Percentiles rank a stretch among this genome's conserved stretches.
These are phyloP conservation scores for Arachis stenosperma DNA, from an alignment of 306 rosid species.

Conservation along the genomic window DNA sequence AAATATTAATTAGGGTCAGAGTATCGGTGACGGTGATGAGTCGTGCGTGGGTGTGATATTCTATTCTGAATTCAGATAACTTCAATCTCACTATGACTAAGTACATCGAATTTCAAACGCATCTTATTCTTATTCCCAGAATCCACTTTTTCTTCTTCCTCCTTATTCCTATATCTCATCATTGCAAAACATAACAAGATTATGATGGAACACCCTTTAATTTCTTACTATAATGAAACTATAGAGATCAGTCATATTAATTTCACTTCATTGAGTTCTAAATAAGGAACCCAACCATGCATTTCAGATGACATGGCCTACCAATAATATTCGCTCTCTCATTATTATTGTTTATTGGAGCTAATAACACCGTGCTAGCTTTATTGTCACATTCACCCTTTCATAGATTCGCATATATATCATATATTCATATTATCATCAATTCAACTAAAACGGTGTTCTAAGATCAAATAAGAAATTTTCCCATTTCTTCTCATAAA, in stretches of 20 bases:
- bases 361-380: background rate
- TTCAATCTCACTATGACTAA: background rate
- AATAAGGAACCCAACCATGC: slow-evolving; percentile 29
- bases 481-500: too few relatives aligned
- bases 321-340: slow-evolving; percentile 24
- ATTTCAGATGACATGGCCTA: slow-evolving; percentile 29
- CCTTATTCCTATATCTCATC: too few relatives aligned
- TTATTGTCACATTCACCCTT: slow-evolving; percentile 1
- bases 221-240: background rate
- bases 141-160: slow-evolving; percentile 35
- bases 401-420: background rate
- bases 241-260: background rate
- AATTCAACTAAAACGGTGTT: background rate
- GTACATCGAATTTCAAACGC: slow-evolving; percentile 46
- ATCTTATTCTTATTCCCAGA: slow-evolving; percentile 34
- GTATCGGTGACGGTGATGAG: background rate
- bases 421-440: background rate
- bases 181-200: background rate
- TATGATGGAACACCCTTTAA: background rate
- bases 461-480: too few relatives aligned
- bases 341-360: background rate
- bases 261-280: slow-evolving; percentile 37
- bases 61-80: slow-evolving; percentile 1
- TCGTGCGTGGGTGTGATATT: background rate
- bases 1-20: too few relatives aligned